These are phyloP conservation scores for Monosporascus ibericus DNA, from an alignment of 2,329 filamentous ascomycete species.

Conservation along the genomic window DNA sequence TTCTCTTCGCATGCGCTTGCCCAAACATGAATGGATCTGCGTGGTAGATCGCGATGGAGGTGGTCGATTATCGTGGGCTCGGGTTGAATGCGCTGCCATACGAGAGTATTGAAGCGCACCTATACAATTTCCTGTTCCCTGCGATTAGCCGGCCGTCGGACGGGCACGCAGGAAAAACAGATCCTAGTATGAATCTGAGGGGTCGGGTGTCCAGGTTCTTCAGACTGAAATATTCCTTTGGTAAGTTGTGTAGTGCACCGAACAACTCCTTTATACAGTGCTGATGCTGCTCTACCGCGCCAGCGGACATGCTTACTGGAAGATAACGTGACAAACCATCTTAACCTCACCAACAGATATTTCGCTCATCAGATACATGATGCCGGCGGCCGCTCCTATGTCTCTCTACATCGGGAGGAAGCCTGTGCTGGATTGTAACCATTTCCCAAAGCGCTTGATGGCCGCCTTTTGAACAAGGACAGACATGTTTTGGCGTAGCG, in stretches of 20 bases:
- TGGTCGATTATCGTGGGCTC: conserved; percentile 1
- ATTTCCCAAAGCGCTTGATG: conserved; percentile 8
- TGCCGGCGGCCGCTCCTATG: conserved; percentile 1
- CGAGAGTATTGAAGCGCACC: conserved; percentile 2
- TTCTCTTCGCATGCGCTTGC: background rate
- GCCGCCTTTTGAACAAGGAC: conserved; percentile 6
- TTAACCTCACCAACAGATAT: conserved; percentile 12
- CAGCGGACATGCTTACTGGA: background rate
- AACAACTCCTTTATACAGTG: conserved; percentile 3
- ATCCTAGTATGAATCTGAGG: conserved; percentile 3
- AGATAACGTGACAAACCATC: conserved; percentile 3
- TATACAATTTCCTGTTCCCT: conserved; percentile 1
- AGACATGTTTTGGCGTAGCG: conserved; percentile 7
- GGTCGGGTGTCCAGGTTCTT: conserved; percentile 6
- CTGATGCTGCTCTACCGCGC: background rate
- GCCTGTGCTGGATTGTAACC: background rate
- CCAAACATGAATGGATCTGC: conserved; percentile 6
- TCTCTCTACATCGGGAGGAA: conserved; percentile 5
- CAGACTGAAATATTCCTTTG: background rate
- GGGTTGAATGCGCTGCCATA: conserved; percentile 3
- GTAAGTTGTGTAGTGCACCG: background rate
- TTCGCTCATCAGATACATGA: conserved; percentile 3
- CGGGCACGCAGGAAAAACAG: conserved; percentile 8
- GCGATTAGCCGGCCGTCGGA: conserved; percentile 4
- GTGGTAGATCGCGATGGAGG: background rate